Conservation (phyloP, 495 filamentous ascomycete species). For the Cryomyces antarcticus region DNA sequence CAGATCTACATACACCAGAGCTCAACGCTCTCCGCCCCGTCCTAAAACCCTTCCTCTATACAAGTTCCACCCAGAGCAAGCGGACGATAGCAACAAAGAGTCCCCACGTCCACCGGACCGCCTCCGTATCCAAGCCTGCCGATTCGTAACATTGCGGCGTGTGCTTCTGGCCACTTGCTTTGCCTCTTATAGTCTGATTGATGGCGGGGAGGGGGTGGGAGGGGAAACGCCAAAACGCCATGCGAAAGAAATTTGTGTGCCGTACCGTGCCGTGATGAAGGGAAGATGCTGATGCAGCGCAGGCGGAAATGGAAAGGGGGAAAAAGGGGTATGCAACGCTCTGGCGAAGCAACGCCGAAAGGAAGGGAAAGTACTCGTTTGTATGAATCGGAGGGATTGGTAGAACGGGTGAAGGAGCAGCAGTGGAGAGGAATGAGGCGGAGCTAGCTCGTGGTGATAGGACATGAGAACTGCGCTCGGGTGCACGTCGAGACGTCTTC, state of each 20-base stretch:
- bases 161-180: neutral
- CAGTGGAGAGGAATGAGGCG: too few species aligned
- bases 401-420: neutral
- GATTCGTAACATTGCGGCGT: neutral
- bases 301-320: neutral
- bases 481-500: neutral
- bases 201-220: too few species aligned
- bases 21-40: too few species aligned
- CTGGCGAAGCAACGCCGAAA: neutral
- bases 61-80: neutral
- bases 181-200: neutral
- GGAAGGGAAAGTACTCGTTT: neutral
- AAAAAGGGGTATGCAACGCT: neutral
- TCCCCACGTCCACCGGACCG: neutral
- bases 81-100: neutral
- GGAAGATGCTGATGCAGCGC: neutral
- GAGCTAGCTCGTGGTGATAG: too few species aligned
- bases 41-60: too few species aligned
- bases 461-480: too few species aligned
- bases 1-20: too few species aligned
- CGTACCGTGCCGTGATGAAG: too few species aligned
- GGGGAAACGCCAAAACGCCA: neutral
- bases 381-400: neutral
- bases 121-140: neutral
- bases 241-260: neutral